Evolutionary conservation across 2,329 filamentous ascomycete genomes (phyloP).

Genomic region (Periconia sp.): DNA sequence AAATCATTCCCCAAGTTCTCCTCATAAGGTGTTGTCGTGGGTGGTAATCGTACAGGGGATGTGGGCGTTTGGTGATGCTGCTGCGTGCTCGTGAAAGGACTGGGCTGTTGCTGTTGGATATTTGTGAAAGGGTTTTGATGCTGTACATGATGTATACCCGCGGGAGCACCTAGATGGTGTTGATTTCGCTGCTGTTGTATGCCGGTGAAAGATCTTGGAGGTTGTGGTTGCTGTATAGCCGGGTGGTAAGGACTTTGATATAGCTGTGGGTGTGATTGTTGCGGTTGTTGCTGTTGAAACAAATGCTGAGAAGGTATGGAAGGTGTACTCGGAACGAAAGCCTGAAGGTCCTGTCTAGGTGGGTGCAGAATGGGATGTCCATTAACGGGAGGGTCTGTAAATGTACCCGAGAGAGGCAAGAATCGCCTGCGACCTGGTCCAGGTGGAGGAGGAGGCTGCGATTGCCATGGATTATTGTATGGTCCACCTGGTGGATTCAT

Average conservation of each 20-base stretch:
- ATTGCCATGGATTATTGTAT: slow-evolving; percentile 21
- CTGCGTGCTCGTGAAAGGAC: slow-evolving; percentile 11
- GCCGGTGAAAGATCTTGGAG: not conserved
- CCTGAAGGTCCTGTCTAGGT: not conserved
- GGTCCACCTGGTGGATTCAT: slow-evolving; percentile 27
- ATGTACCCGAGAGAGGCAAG: slow-evolving; percentile 20
- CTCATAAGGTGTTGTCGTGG: slow-evolving; percentile 10
- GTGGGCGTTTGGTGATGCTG: slow-evolving; percentile 3
- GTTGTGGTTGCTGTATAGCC: not conserved
- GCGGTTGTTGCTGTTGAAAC: slow-evolving; percentile 9
- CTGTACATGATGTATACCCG: not conserved
- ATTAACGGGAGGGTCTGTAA: slow-evolving; percentile 16
- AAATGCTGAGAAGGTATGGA: slow-evolving; percentile 21
- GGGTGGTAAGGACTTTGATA: not conserved
- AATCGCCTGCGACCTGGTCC: slow-evolving; percentile 18
- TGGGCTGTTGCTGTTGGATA: slow-evolving; percentile 9
- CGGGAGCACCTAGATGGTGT: not conserved
- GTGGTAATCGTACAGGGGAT: slow-evolving; percentile 1
- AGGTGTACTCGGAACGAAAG: not conserved
- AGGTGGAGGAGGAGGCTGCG: slow-evolving; percentile 8
- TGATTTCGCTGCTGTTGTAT: not conserved
- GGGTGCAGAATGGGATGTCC: not conserved
- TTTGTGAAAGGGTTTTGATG: not conserved
- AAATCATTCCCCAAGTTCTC: slow-evolving; percentile 28
- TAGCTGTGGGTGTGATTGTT: not conserved